These are phyloP conservation scores for Saprolegnia diclina DNA, from an alignment of 352 stramenopile genomes.

Conservation along the genomic window DNA sequence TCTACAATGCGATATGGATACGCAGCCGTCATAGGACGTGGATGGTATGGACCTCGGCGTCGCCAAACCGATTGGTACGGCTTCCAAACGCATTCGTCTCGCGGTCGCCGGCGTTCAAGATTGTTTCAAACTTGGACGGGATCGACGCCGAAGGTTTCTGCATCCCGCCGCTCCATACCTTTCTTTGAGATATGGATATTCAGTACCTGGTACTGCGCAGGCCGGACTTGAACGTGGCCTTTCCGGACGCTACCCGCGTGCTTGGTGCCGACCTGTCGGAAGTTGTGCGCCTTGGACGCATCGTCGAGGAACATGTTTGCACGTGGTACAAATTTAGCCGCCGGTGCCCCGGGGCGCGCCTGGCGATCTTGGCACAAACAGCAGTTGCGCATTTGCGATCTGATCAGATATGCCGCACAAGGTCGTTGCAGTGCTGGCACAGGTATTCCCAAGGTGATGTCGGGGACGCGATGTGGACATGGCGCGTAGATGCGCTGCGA, in stretches of 20 bases:
- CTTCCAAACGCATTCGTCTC: conserved; percentile 65
- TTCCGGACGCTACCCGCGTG: conserved; percentile 33
- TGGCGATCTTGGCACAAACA: not conserved
- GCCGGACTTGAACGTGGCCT: not conserved
- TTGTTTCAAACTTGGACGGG: conserved; percentile 72
- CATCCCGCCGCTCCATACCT: too few species aligned
- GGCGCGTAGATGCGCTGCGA: not conserved
- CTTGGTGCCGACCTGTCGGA: conserved; percentile 57
- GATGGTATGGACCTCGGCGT: conserved; percentile 35
- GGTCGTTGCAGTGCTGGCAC: too few species aligned
- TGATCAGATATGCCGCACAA: too few species aligned
- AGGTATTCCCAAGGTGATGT: too few species aligned
- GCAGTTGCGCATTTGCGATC: too few species aligned
- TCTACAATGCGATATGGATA: conserved; percentile 33
- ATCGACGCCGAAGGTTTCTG: conserved; percentile 57
- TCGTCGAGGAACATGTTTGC: conserved; percentile 25
- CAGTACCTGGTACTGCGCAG: not conserved
- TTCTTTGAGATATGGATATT: too few species aligned
- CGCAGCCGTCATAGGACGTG: not conserved
- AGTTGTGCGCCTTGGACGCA: conserved; percentile 35
- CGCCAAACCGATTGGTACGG: conserved; percentile 58
- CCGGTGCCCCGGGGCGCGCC: not conserved
- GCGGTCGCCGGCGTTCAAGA: conserved; percentile 49
- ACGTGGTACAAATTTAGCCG: not conserved
- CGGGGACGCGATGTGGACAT: too few species aligned